Conservation (phyloP, 768 basidiomycete species). For the Collybiopsis confluens region DNA sequence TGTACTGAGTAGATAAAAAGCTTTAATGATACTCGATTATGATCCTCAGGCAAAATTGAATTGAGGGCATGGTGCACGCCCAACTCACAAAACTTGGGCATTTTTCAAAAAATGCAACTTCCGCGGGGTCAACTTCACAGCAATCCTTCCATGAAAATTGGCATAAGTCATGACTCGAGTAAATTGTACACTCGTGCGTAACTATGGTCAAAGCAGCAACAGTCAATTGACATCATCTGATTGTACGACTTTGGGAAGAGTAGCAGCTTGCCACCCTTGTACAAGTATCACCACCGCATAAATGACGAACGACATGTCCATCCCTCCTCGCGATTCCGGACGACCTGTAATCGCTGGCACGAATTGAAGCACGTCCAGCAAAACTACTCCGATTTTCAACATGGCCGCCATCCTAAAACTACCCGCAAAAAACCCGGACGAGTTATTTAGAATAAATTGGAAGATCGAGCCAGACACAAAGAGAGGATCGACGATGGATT, state of each 20-base stretch:
- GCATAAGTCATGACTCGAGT: too few species aligned
- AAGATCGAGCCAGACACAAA: conserved; percentile 23
- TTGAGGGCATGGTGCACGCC: too few species aligned
- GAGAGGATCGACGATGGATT: conserved; percentile 25
- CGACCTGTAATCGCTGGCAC: background rate
- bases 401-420: background rate
- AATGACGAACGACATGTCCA: background rate
- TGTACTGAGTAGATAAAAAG: too few species aligned
- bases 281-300: background rate
- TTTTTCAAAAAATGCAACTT: too few species aligned
- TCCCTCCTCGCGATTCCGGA: background rate
- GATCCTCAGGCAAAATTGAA: too few species aligned
- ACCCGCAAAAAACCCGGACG: background rate
- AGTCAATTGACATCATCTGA: too few species aligned
- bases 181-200: too few species aligned
- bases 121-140: too few species aligned
- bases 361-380: background rate
- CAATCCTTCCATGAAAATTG: too few species aligned
- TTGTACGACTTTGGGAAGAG: background rate
- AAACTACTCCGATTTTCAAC: background rate
- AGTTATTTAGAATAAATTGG: conserved; percentile 21
- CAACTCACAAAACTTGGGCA: too few species aligned
- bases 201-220: too few species aligned
- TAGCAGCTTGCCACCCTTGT: background rate
- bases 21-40: too few species aligned